A percentile compares a stretch with the other conserved stretches of the same genome.
Conservation (phyloP, 2,329 filamentous ascomycete species). For the Aspergillus chevalieri region DNA sequence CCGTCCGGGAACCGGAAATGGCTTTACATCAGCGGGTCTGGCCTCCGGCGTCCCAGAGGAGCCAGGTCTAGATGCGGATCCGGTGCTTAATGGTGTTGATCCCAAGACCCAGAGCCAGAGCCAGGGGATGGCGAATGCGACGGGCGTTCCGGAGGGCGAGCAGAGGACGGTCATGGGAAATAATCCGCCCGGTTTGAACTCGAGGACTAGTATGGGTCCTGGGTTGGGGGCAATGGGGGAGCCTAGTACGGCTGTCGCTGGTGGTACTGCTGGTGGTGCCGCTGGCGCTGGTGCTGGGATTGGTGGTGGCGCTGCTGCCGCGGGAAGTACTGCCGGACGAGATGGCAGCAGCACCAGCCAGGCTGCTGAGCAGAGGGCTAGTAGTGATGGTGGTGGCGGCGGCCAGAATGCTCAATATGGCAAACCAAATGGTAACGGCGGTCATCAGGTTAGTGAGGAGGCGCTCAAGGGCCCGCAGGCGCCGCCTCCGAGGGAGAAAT, state of each 20-base stretch:
- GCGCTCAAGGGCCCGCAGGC: slow-evolving; percentile 24
- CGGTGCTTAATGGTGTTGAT: not conserved
- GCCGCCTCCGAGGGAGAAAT: slow-evolving; percentile 16
- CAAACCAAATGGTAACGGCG: too few species aligned
- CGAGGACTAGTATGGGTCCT: not conserved
- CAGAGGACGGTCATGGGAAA: not conserved
- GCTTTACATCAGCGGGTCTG: not conserved
- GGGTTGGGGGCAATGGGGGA: not conserved
- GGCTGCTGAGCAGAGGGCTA: not conserved
- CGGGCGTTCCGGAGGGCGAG: not conserved
- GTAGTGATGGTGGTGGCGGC: not conserved
- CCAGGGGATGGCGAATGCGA: not conserved
- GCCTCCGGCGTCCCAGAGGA: not conserved
- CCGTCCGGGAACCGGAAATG: not conserved
- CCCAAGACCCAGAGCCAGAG: not conserved
- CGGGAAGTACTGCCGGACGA: not conserved
- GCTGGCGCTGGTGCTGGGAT: not conserved
- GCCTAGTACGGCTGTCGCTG: slow-evolving; percentile 1
- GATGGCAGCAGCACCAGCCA: too few species aligned
- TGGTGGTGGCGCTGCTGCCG: not conserved
- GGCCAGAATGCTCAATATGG: not conserved
- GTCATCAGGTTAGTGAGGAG: slow-evolving; percentile 20
- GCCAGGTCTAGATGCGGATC: not conserved
- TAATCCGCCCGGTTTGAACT: not conserved
- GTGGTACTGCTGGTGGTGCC: not conserved